These are phyloP conservation scores for Pleurotus tuber-regium DNA, from an alignment of 768 basidiomycete species.

Conservation along the genomic window DNA sequence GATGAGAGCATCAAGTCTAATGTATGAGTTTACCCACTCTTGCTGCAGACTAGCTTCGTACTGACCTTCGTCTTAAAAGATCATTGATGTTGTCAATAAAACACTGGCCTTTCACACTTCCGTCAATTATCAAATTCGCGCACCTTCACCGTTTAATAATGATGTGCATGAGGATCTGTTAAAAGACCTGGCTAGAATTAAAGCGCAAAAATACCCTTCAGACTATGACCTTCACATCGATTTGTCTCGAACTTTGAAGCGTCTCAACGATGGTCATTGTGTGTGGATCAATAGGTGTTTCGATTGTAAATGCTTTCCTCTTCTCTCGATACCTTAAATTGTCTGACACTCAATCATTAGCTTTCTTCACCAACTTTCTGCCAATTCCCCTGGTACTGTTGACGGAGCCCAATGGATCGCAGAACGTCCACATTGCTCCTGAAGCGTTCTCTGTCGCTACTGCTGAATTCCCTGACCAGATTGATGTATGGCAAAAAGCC, in stretches of 20 bases:
- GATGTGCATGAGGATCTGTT: slow-evolving; percentile 59
- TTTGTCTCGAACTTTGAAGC: slow-evolving; percentile 49
- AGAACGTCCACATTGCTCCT: slow-evolving; percentile 51
- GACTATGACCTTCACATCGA: slow-evolving; percentile 59
- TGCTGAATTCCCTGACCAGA: slow-evolving; percentile 48
- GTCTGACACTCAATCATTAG: no score
- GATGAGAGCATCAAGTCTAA: slow-evolving; percentile 47
- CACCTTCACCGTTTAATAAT: slow-evolving; percentile 47
- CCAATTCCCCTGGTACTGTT: slow-evolving; percentile 48
- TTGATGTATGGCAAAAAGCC: slow-evolving; percentile 53
- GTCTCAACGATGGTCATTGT: slow-evolving; percentile 59
- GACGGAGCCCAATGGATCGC: slow-evolving; percentile 39
- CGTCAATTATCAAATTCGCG: slow-evolving; percentile 55
- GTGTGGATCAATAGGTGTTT: slow-evolving; percentile 55
- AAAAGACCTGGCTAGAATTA: slow-evolving; percentile 48
- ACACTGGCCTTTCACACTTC: slow-evolving; percentile 61
- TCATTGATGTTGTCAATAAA: slow-evolving; percentile 56
- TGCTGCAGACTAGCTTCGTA: not conserved
- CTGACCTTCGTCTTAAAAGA: slow-evolving; percentile 30
- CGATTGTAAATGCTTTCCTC: slow-evolving; percentile 37
- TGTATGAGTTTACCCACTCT: slow-evolving; percentile 27
- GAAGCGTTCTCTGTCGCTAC: slow-evolving; percentile 51
- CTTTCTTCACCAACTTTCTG: slow-evolving; percentile 22
- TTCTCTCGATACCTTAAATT: no score
- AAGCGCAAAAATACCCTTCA: slow-evolving; percentile 37